phyloP scores from a whole-genome alignment of 352 stramenopile genomes.

The Aphanomyces cochlioides region DNA sequence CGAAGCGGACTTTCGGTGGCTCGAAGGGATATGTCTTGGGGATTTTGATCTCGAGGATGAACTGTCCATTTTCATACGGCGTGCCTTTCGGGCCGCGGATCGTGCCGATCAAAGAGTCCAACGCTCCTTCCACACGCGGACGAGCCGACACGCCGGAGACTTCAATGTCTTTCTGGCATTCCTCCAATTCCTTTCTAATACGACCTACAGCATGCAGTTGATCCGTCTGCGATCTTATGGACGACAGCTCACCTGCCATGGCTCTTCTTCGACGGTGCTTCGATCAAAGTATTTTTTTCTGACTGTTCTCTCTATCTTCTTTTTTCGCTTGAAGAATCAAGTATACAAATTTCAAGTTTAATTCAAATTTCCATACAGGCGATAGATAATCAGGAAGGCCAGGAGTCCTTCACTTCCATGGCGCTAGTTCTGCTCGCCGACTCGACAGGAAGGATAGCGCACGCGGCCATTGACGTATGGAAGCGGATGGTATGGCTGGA shows the following conservation, averaged over 20 bases:
- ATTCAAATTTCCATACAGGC: conserved; percentile 3
- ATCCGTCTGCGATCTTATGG: not conserved
- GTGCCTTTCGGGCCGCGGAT: conserved; percentile 75
- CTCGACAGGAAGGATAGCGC: conserved; percentile 56
- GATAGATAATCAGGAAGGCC: not conserved
- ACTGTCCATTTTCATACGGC: conserved; percentile 84
- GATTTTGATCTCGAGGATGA: conserved; percentile 94
- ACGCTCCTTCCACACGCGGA: conserved; percentile 37
- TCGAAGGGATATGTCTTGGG: conserved; percentile 92
- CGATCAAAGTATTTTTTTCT: not conserved
- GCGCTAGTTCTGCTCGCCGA: conserved; percentile 55
- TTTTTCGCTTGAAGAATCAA: not conserved
- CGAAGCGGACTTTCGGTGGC: conserved; percentile 91
- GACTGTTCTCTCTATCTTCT: not conserved
- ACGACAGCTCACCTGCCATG: not conserved
- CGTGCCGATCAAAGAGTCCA: conserved; percentile 39
- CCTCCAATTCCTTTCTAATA: conserved; percentile 83
- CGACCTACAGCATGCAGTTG: conserved; percentile 32
- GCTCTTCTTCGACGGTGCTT: not conserved
- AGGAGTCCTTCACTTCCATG: too few species aligned
- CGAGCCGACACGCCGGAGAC: conserved; percentile 74
- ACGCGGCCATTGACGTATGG: conserved; percentile 35
- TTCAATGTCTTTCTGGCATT: conserved; percentile 80
- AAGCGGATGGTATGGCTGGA: conserved; percentile 36
- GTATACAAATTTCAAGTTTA: conserved; percentile 13